Percentiles rank a stretch among this genome's conserved stretches.
Conservation (phyloP, 2,329 filamentous ascomycete species). For the Phaeoacremonium minimum region DNA sequence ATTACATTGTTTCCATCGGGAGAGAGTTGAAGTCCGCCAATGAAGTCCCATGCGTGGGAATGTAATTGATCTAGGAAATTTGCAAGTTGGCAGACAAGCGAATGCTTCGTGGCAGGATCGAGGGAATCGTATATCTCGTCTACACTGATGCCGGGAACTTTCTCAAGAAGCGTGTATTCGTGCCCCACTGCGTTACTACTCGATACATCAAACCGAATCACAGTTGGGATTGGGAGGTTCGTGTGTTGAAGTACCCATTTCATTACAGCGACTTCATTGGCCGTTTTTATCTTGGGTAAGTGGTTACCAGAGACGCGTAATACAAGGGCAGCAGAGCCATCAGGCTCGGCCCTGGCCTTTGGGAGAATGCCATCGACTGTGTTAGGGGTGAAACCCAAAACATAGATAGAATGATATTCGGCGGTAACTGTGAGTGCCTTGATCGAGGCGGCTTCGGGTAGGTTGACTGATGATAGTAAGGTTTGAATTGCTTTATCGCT, state of each 20-base stretch:
- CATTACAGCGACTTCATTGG: slow-evolving; percentile 29
- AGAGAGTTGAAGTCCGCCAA: slow-evolving; percentile 19
- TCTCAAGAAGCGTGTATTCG: slow-evolving; percentile 26
- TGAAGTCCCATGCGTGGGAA: slow-evolving; percentile 13
- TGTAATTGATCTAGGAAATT: slow-evolving; percentile 24
- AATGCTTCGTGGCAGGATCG: slow-evolving; percentile 8
- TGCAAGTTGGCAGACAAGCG: slow-evolving; percentile 21
- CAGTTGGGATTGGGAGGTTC: slow-evolving; percentile 24
- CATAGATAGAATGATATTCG: slow-evolving; percentile 20
- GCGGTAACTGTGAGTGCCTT: slow-evolving; percentile 14
- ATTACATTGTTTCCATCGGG: slow-evolving; percentile 7
- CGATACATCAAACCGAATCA: slow-evolving; percentile 20
- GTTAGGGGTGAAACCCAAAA: slow-evolving; percentile 11
- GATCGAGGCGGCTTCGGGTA: no score
- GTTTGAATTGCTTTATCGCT: no score
- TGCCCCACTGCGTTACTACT: slow-evolving; percentile 20
- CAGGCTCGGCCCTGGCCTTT: not conserved
- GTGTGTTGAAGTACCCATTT: slow-evolving; percentile 25
- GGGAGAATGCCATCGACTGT: not conserved
- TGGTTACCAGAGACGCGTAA: slow-evolving; percentile 29
- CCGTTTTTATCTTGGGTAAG: slow-evolving; percentile 27
- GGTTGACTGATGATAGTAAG: no score
- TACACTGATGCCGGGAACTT: slow-evolving; percentile 18
- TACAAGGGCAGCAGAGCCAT: slow-evolving; percentile 14
- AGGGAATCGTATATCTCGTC: slow-evolving; percentile 20